Percentiles rank a stretch among this genome's conserved stretches.
Evolutionary conservation across 495 filamentous ascomycete genomes (phyloP).

Genomic region (Immersiella caudata): DNA sequence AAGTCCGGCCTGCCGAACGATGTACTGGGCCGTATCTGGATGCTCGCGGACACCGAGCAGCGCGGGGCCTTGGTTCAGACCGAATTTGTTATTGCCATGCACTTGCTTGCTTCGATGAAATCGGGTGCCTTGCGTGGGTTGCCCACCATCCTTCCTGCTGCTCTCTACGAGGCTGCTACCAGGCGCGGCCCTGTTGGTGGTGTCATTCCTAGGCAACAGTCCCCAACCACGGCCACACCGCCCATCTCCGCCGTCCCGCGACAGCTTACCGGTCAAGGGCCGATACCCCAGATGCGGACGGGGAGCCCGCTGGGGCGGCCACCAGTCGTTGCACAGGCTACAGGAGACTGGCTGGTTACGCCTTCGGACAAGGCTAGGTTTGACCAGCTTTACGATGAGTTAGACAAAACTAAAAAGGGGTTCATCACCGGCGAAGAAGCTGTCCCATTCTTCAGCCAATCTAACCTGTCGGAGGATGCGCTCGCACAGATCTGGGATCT

Average conservation of each 20-base stretch:
- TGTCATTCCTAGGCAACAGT: slow-evolving; percentile 37
- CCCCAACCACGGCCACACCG: slow-evolving; percentile 38
- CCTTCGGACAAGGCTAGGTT: slow-evolving; percentile 83
- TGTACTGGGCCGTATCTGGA: slow-evolving; percentile 90
- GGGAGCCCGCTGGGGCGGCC: slow-evolving; percentile 71
- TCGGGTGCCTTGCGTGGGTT: slow-evolving; percentile 76
- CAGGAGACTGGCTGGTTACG: slow-evolving; percentile 81
- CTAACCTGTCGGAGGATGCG: slow-evolving; percentile 82
- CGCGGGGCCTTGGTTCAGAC: slow-evolving; percentile 84
- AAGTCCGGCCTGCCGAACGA: slow-evolving; percentile 89
- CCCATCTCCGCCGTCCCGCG: slow-evolving; percentile 48
- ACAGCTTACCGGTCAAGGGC: slow-evolving; percentile 49
- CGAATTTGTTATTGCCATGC: slow-evolving; percentile 98
- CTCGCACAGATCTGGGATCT: slow-evolving; percentile 98
- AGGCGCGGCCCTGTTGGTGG: slow-evolving; percentile 63
- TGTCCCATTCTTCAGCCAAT: slow-evolving; percentile 92
- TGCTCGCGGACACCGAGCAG: slow-evolving; percentile 88
- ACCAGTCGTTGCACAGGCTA: slow-evolving; percentile 61
- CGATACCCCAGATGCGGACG: slow-evolving; percentile 52
- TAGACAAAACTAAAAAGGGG: slow-evolving; percentile 78
- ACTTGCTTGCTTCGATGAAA: slow-evolving; percentile 88
- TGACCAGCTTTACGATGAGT: slow-evolving; percentile 76
- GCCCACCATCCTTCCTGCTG: slow-evolving; percentile 79
- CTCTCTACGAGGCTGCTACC: slow-evolving; percentile 88
- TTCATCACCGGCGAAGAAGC: slow-evolving; percentile 91